Percentiles rank a stretch among this genome's conserved stretches.
phyloP scores from a whole-genome alignment of 1,139 yeast genomes.

The Yamadazyma kanchanaburiensis region DNA sequence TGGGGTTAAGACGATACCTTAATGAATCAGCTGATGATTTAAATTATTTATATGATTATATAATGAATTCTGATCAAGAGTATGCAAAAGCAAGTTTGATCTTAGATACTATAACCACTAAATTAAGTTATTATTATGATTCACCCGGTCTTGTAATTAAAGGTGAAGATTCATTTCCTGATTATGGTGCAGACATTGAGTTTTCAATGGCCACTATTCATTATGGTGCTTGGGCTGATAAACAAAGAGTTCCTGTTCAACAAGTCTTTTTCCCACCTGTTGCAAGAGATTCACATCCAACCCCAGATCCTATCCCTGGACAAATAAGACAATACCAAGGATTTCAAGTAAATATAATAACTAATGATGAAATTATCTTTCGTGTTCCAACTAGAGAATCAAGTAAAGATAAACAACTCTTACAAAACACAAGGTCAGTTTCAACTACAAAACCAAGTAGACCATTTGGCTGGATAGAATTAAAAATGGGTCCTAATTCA shows the following conservation, averaged over 20 bases:
- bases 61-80: slow-evolving; percentile 48
- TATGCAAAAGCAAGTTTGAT: slow-evolving; percentile 81
- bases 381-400: slow-evolving; percentile 82
- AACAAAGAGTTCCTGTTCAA: slow-evolving; percentile 70
- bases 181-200: slow-evolving; percentile 60
- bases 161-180: slow-evolving; percentile 38
- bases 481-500: slow-evolving; percentile 57
- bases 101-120: slow-evolving; percentile 57
- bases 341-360: slow-evolving; percentile 50
- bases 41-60: slow-evolving; percentile 27
- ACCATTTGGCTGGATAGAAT: slow-evolving; percentile 91
- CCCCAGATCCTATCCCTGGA: slow-evolving; percentile 43
- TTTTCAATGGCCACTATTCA: slow-evolving; percentile 65
- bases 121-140: slow-evolving; percentile 65
- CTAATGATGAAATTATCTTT: slow-evolving; percentile 64
- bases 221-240: slow-evolving; percentile 96
- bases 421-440: slow-evolving; percentile 13
- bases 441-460: slow-evolving; percentile 22
- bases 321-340: slow-evolving; percentile 51
- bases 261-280: slow-evolving; percentile 64
- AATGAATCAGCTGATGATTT: slow-evolving; percentile 28
- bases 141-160: slow-evolving; percentile 54
- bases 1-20: slow-evolving; percentile 42
- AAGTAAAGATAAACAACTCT: slow-evolving; percentile 60
- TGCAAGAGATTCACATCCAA: slow-evolving; percentile 56